These are phyloP conservation scores for Botryotinia narcissicola DNA, from an alignment of 2,329 filamentous ascomycete genomes.

Conservation along the genomic window DNA sequence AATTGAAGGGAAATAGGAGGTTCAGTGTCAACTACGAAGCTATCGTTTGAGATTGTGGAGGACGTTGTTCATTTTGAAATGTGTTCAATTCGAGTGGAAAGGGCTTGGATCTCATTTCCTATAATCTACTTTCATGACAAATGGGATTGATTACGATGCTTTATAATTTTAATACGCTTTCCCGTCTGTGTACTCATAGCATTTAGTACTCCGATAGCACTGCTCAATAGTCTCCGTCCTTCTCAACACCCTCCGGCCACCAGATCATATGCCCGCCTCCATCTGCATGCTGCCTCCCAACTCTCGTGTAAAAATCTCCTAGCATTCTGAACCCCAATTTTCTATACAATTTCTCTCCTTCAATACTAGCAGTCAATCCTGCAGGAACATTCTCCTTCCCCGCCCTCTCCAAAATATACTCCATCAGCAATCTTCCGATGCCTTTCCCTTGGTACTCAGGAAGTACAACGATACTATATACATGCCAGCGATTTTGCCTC, in stretches of 20 bases:
- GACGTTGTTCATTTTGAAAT: background rate
- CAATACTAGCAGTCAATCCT: slow-evolving; percentile 28
- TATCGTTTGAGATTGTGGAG: background rate
- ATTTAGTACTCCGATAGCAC: background rate
- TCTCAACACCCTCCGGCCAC: slow-evolving; percentile 25
- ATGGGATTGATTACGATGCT: background rate
- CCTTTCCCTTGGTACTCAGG: slow-evolving; percentile 31
- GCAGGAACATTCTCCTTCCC: slow-evolving; percentile 29
- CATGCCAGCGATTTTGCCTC: slow-evolving; percentile 30
- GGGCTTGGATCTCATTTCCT: background rate
- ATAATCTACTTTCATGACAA: background rate
- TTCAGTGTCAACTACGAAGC: background rate
- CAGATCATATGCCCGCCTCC: slow-evolving; percentile 32
- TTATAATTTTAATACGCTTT: background rate
- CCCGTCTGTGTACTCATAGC: background rate
- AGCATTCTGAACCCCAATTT: slow-evolving; percentile 32
- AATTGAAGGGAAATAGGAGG: background rate
- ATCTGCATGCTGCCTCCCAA: slow-evolving; percentile 17
- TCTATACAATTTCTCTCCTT: slow-evolving; percentile 31
- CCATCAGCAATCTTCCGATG: slow-evolving; percentile 31
- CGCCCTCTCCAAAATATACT: slow-evolving; percentile 25
- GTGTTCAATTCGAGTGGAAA: background rate
- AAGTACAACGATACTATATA: slow-evolving; percentile 27
- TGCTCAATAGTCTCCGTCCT: background rate
- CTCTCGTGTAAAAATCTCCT: slow-evolving; percentile 26